A percentile compares a stretch with the other conserved stretches of the same genome.
phyloP scores from a whole-genome alignment of 2,329 filamentous ascomycete species.

The Plectosphaerella sp. region DNA sequence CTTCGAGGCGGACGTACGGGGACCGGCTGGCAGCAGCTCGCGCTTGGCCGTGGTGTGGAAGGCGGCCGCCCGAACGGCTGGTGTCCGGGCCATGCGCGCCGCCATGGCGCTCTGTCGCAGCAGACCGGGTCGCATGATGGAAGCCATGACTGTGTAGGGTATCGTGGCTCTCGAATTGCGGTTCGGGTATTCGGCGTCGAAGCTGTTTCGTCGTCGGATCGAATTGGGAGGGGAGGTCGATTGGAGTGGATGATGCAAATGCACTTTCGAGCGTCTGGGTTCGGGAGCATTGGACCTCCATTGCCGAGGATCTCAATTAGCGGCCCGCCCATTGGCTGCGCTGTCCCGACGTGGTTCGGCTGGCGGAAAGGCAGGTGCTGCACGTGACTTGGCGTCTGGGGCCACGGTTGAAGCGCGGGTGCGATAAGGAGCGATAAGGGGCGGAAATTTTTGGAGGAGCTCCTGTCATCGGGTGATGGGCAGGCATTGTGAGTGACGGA shows the following conservation, averaged over 20 bases:
- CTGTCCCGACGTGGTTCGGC: slow-evolving; percentile 5
- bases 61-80: slow-evolving; percentile 52
- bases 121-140: slow-evolving; percentile 49
- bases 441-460: slow-evolving; percentile 10
- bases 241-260: slow-evolving; percentile 22
- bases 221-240: slow-evolving; percentile 6
- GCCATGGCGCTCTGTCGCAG: slow-evolving; percentile 47
- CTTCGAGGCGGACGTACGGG: slow-evolving; percentile 58
- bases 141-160: slow-evolving; percentile 43
- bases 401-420: not conserved
- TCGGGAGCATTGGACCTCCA: slow-evolving; percentile 14
- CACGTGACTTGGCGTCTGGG: slow-evolving; percentile 11
- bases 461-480: not conserved
- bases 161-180: slow-evolving; percentile 9
- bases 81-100: slow-evolving; percentile 28
- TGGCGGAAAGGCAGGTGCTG: slow-evolving; percentile 3
- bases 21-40: slow-evolving; percentile 75
- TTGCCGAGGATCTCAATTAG: slow-evolving; percentile 51
- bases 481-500: not conserved
- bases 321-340: slow-evolving; percentile 37
- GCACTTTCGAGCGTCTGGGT: slow-evolving; percentile 12
- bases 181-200: slow-evolving; percentile 1
- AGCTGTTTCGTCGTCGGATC: slow-evolving; percentile 1
- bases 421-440: slow-evolving; percentile 5
- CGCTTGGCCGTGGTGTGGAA: slow-evolving; percentile 82